A percentile compares a stretch with the other conserved stretches of the same genome.
Evolutionary conservation across 441 rosid genomes (phyloP).

Genomic region (Adansonia gregorii): DNA sequence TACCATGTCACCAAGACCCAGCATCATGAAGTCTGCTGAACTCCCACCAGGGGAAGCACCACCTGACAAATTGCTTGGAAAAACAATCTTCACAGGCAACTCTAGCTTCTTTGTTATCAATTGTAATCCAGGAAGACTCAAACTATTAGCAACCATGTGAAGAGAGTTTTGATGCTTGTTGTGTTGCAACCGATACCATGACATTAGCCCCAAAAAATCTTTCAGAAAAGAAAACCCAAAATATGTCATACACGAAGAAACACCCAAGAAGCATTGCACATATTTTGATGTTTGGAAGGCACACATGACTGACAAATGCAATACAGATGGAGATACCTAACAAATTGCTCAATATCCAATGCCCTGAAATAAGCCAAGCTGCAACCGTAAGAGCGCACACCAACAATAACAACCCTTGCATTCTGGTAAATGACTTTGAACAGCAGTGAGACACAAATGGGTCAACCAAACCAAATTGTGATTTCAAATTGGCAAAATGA

Average conservation of each 20-base stretch:
- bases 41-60: conserved; percentile 66
- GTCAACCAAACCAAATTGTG: conserved; percentile 71
- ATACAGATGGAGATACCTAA: conserved; percentile 88
- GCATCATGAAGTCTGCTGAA: conserved; percentile 88
- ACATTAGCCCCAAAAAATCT: conserved; percentile 97
- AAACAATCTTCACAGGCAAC: conserved; percentile 88
- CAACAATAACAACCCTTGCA: conserved; percentile 61
- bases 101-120: conserved; percentile 90
- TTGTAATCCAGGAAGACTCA: conserved; percentile 93
- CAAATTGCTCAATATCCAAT: conserved; percentile 90
- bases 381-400: conserved; percentile 60
- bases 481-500: conserved; percentile 55
- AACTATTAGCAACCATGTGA: conserved; percentile 89
- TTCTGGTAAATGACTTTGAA: conserved; percentile 74
- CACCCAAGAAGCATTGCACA: conserved; percentile 88
- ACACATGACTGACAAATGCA: conserved; percentile 95
- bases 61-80: conserved; percentile 80
- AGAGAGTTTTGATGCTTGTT: conserved; percentile 92
- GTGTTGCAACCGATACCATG: conserved; percentile 97
- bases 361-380: conserved; percentile 90
- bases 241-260: conserved; percentile 89
- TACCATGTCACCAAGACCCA: conserved; percentile 99
- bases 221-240: conserved; percentile 99
- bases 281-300: conserved; percentile 90
- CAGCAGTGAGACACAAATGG: conserved; percentile 87